Conservation (phyloP, 345 rosid species). For the Pistacia vera region DNA sequence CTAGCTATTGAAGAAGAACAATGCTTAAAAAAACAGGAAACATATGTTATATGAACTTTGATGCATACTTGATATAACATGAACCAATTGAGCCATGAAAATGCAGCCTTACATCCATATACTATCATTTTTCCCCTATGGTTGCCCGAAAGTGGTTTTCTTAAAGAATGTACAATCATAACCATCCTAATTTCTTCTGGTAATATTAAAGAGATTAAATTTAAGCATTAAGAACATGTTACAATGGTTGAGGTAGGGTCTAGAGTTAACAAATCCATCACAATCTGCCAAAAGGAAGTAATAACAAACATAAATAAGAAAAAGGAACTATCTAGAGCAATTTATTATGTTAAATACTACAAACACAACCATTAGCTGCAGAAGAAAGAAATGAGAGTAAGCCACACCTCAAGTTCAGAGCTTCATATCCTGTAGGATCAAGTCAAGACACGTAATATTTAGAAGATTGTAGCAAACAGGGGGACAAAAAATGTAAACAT, state of each 20-base stretch:
- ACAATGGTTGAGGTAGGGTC: no score
- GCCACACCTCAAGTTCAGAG: constrained; percentile 76
- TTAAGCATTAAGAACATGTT: no score
- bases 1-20: neutral
- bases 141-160: no score
- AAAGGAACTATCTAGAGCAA: neutral
- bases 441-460: constrained; percentile 13
- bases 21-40: neutral
- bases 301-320: neutral
- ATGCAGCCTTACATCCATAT: no score
- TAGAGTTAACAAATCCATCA: neutral
- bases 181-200: no score
- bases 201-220: no score
- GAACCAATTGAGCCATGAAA: neutral
- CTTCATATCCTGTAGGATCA: constrained; percentile 66
- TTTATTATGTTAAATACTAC: neutral
- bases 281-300: neutral
- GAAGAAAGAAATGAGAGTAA: neutral
- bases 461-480: constrained; percentile 9
- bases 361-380: neutral
- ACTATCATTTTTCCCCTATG: no score
- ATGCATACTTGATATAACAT: neutral
- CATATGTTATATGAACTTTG: no score
- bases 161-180: no score
- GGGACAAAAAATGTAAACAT: no score